Conservation (phyloP, 2,329 filamentous ascomycete species). For the Xylariaceae sp. region DNA sequence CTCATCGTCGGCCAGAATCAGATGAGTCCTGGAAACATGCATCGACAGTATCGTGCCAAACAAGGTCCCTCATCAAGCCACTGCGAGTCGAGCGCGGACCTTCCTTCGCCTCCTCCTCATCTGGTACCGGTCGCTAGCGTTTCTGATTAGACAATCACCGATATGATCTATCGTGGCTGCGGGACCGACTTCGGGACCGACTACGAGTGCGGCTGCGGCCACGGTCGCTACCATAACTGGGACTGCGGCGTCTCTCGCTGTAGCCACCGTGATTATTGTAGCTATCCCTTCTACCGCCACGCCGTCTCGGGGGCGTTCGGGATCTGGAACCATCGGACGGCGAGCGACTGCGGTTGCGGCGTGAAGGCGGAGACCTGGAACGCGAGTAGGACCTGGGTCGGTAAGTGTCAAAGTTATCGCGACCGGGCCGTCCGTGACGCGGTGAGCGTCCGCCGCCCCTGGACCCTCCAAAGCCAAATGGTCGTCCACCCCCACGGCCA, state of each 20-base stretch:
- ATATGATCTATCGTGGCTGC: constrained; percentile 34
- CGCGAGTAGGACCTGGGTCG: constrained; percentile 51
- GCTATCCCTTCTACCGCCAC: constrained; percentile 29
- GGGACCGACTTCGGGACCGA: constrained; percentile 35
- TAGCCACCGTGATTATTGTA: constrained; percentile 32
- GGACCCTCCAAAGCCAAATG: constrained; percentile 24
- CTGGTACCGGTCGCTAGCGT: background rate
- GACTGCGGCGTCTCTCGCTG: constrained; percentile 40
- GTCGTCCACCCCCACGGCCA: constrained; percentile 31
- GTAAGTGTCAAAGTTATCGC: constrained; percentile 49
- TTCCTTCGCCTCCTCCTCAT: too few species aligned
- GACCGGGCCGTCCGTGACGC: constrained; percentile 24
- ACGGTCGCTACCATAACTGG: constrained; percentile 42
- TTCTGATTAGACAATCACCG: constrained; percentile 21
- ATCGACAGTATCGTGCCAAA: too few species aligned
- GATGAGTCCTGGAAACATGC: too few species aligned
- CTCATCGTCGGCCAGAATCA: too few species aligned
- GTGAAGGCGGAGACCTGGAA: constrained; percentile 37
- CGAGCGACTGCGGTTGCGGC: constrained; percentile 29
- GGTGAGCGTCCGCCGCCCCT: constrained; percentile 29
- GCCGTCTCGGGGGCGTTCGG: constrained; percentile 30
- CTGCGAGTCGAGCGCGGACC: too few species aligned
- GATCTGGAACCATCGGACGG: constrained; percentile 32
- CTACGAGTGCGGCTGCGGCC: constrained; percentile 37
- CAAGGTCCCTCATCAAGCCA: too few species aligned